Evolutionary conservation across 2,329 filamentous ascomycete genomes (phyloP).

Genomic region (Scedosporium minutisporum): DNA sequence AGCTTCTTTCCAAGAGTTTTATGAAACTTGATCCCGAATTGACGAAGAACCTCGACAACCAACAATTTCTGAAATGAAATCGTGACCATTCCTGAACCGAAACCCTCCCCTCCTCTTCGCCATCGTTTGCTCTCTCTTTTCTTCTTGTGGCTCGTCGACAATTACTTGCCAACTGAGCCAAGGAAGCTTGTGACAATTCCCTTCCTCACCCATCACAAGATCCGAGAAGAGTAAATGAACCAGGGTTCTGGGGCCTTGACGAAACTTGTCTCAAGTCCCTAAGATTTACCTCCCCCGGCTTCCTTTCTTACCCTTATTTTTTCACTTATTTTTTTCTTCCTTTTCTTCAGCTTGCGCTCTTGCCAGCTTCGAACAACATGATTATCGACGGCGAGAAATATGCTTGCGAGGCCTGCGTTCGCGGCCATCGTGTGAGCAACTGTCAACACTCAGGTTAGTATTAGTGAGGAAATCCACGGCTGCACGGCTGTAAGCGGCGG

Average conservation of each 20-base stretch:
- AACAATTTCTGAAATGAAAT: not conserved
- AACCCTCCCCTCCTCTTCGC: not conserved
- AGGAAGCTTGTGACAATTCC: not conserved
- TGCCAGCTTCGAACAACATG: constrained; percentile 40
- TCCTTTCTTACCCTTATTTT: not conserved
- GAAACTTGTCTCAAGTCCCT: not conserved
- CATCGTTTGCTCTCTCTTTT: not conserved
- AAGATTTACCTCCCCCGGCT: not conserved
- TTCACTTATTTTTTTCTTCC: not conserved
- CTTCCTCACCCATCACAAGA: not conserved
- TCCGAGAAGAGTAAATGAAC: not conserved
- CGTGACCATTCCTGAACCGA: not conserved
- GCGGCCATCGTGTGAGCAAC: constrained; percentile 96
- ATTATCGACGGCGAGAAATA: constrained; percentile 93
- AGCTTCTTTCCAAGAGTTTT: not conserved
- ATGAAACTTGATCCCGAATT: not conserved
- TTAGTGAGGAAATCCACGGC: constrained; percentile 10
- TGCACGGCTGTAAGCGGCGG: constrained; percentile 5
- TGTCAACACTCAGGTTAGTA: constrained; percentile 88
- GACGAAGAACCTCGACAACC: not conserved
- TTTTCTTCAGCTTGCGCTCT: not conserved
- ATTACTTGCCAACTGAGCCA: not conserved
- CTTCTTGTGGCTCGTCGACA: not conserved
- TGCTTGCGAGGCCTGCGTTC: constrained; percentile 95
- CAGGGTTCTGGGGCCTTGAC: not conserved